Evolutionary conservation across 768 basidiomycete genomes (phyloP).

Genomic region (Lentinula sp.): DNA sequence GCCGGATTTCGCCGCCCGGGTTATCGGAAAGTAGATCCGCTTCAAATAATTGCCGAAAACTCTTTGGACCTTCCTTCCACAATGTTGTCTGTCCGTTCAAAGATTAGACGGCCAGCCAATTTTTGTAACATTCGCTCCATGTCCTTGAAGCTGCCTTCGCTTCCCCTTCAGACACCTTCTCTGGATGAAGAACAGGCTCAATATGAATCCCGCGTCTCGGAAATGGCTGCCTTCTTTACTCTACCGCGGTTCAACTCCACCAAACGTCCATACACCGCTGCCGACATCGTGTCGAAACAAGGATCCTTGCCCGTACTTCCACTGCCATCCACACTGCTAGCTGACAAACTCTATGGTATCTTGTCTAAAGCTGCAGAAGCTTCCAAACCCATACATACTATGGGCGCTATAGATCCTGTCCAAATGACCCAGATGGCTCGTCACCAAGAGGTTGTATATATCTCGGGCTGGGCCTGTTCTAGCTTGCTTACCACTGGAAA

Average conservation of each 20-base stretch:
- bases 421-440: slow-evolving; percentile 94
- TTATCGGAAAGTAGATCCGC: not conserved
- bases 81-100: slow-evolving; percentile 25
- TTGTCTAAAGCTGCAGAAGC: slow-evolving; percentile 58
- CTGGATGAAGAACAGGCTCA: slow-evolving; percentile 47
- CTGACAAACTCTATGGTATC: slow-evolving; percentile 76
- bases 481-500: slow-evolving; percentile 84
- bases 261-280: slow-evolving; percentile 75
- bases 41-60: no score
- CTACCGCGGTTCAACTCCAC: slow-evolving; percentile 68
- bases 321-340: slow-evolving; percentile 68
- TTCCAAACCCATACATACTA: slow-evolving; percentile 75
- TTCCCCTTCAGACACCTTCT: slow-evolving; percentile 57
- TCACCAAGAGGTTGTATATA: slow-evolving; percentile 81
- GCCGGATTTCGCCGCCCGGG: not conserved
- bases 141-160: slow-evolving; percentile 24
- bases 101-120: slow-evolving; percentile 17
- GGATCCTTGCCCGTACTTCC: slow-evolving; percentile 79
- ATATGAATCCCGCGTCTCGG: slow-evolving; percentile 56
- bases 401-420: slow-evolving; percentile 91
- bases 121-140: slow-evolving; percentile 27
- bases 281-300: slow-evolving; percentile 81
- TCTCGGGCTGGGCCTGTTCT: slow-evolving; percentile 90
- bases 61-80: not conserved
- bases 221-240: slow-evolving; percentile 68